Conservation (phyloP, 2,329 filamentous ascomycete genomes). For the Thielaviopsis euricoi region DNA sequence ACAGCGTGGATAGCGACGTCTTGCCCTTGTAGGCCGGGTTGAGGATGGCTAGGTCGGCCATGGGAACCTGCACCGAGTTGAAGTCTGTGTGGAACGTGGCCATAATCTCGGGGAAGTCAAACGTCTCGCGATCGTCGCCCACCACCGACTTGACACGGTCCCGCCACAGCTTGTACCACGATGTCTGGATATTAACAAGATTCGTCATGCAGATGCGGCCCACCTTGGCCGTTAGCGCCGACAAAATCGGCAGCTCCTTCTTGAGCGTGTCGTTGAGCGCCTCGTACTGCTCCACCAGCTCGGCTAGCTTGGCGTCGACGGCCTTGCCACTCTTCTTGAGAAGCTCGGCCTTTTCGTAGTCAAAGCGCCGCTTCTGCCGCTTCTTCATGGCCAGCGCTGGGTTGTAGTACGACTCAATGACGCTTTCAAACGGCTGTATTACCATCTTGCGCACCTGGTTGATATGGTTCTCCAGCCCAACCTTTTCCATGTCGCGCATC, state of each 20-base stretch:
- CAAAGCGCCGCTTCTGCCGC: constrained; percentile 77
- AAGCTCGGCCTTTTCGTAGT: constrained; percentile 69
- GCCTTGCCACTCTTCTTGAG: constrained; percentile 70
- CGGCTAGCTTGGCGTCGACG: constrained; percentile 67
- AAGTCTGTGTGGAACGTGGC: constrained; percentile 66
- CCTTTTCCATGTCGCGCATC: constrained; percentile 69
- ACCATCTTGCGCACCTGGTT: constrained; percentile 64
- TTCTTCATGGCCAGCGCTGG: constrained; percentile 87
- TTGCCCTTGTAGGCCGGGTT: constrained; percentile 52
- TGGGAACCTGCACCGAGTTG: constrained; percentile 54
- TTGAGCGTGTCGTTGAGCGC: constrained; percentile 87
- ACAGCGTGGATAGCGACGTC: constrained; percentile 41
- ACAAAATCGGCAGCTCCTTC: constrained; percentile 76
- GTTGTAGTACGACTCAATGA: constrained; percentile 66
- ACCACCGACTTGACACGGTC: constrained; percentile 67
- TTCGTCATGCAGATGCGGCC: constrained; percentile 70
- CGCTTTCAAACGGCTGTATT: constrained; percentile 64
- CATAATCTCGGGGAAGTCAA: constrained; percentile 57
- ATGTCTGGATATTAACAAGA: constrained; percentile 67
- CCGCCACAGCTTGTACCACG: constrained; percentile 72
- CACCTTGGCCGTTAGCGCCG: constrained; percentile 62
- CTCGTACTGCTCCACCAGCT: constrained; percentile 76
- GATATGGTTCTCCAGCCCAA: constrained; percentile 73
- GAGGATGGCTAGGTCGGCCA: constrained; percentile 57
- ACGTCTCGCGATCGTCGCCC: constrained; percentile 42